Evolutionary conservation across 2,329 filamentous ascomycete genomes (phyloP).

Genomic region (Botrytis medusae): DNA sequence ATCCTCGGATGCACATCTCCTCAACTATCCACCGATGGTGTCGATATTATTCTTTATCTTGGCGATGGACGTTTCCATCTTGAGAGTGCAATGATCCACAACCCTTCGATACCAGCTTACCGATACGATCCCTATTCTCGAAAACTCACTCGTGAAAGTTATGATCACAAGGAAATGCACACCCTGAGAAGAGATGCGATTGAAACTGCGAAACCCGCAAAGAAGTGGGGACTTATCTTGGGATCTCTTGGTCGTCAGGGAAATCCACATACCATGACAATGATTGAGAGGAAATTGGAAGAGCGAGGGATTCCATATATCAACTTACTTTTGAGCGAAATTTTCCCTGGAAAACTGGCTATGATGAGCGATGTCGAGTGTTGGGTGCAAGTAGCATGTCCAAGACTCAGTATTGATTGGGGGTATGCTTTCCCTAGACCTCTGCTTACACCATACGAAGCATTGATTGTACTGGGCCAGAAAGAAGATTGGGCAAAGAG

Average conservation of each 20-base stretch:
- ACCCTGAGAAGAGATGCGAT: constrained; percentile 77
- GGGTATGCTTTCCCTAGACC: constrained; percentile 92
- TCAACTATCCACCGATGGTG: constrained; percentile 56
- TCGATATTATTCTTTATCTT: constrained; percentile 83
- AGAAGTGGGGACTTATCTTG: constrained; percentile 92
- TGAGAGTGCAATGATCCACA: constrained; percentile 99
- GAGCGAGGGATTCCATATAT: constrained; percentile 75
- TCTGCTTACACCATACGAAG: constrained; percentile 91
- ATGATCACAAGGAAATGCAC: constrained; percentile 90
- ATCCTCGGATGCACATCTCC: constrained; percentile 97
- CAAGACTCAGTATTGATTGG: constrained; percentile 97
- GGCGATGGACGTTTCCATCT: constrained; percentile 94
- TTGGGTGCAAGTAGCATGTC: constrained; percentile 98
- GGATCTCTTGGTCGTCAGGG: constrained; percentile 91
- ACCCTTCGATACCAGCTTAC: constrained; percentile 86
- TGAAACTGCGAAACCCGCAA: constrained; percentile 68
- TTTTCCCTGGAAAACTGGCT: constrained; percentile 92
- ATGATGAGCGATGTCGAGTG: constrained; percentile 94
- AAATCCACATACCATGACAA: constrained; percentile 85
- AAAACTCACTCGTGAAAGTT: constrained; percentile 85
- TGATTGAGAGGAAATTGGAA: constrained; percentile 77
- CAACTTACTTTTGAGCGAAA: constrained; percentile 86
- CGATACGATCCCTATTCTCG: constrained; percentile 96
- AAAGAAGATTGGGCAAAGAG: constrained; percentile 69
- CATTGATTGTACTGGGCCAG: constrained; percentile 81